Base-by-base conservation (phyloP, 2,329 filamentous ascomycete species). In the Davidsoniella neocaledoniae region DNA sequence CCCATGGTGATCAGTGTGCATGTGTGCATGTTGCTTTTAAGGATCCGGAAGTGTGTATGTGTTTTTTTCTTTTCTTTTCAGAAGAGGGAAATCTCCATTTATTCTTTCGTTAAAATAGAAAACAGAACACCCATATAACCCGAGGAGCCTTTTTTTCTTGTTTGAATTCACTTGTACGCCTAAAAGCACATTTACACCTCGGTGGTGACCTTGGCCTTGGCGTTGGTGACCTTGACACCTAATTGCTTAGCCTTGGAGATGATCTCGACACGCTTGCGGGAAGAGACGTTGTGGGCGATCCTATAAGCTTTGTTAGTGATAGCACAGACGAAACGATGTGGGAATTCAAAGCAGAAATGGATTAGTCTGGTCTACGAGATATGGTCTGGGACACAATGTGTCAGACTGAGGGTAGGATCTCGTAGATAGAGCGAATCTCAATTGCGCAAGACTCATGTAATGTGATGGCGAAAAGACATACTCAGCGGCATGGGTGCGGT, bases 211-310 rank as follows among this genome's bases (percentile, higher is more conserved):
- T 90, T 93, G 67, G 88, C 91, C 85, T 95, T 94, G 73, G 86
- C 72, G 79, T 98, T 98, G 68, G 91, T 98, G 70, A 98, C 90
- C 85, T 98, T 98, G 69, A 98, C 91, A 67, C 88, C 86, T 66
- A 98, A 76, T 73, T 94, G 83, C 85, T 96, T 96, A 59, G 91
- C 91, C 70, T 90, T 85, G 66, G 86, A 78, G 64, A 98, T 81
- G 73, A 98, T 98, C 66, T 95, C 88, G 71, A 98, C 82, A 72
- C 91, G 81, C 86, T 98, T 98, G 73, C 90, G 79, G 67, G 91
- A 94, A 57, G 91, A 98, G 69, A 98, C 91, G 70, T 86, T 84
- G 78, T 94, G 86, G 68, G 84, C 86, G 69, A 98, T 98, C 80
- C 88, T 95, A 61, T 43, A 33, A n/a, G 29, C 55, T 37, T 53